A percentile compares a stretch with the other conserved stretches of the same genome.
Evolutionary conservation across 768 basidiomycete species (phyloP).

Genomic region (Guyanaporus albipodus): DNA sequence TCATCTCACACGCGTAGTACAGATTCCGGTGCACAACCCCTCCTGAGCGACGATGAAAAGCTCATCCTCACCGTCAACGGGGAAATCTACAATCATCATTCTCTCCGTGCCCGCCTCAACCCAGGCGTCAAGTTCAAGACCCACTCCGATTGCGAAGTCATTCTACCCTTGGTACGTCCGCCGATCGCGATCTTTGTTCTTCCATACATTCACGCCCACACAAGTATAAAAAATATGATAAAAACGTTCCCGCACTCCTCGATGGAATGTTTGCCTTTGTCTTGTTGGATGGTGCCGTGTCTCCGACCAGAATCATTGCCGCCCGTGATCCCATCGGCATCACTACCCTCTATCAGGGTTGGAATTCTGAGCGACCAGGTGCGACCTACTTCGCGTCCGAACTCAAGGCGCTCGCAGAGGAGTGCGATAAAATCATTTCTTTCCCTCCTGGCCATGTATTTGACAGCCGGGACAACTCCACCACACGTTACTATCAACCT

Average conservation of each 20-base stretch:
- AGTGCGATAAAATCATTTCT: conserved; percentile 91
- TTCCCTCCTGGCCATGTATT: conserved; percentile 98
- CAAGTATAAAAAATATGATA: conserved; percentile 83
- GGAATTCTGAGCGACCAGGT: conserved; percentile 78
- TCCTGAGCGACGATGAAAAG: conserved; percentile 82
- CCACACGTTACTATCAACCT: conserved; percentile 82
- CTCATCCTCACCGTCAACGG: conserved; percentile 91
- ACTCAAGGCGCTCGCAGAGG: conserved; percentile 84
- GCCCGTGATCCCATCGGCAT: conserved; percentile 97
- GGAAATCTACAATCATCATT: conserved; percentile 96
- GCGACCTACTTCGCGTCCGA: conserved; percentile 93
- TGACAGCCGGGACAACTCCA: conserved; percentile 77
- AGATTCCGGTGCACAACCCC: conserved; percentile 97
- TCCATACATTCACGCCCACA: neutral
- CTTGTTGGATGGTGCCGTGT: conserved; percentile 87
- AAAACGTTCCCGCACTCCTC: conserved; percentile 69
- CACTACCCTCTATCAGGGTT: conserved; percentile 98
- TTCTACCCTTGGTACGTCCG: conserved; percentile 76
- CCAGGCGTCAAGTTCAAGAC: conserved; percentile 83
- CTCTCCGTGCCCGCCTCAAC: conserved; percentile 66
- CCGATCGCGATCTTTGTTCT: neutral
- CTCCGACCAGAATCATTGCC: conserved; percentile 88
- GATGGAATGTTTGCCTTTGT: conserved; percentile 99
- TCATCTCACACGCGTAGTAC: conserved; percentile 4
- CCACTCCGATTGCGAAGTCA: conserved; percentile 97